Percentiles rank a stretch among this genome's conserved stretches.
phyloP scores from a whole-genome alignment of 805 yeast species.

The Lachancea lanzarotensis region DNA sequence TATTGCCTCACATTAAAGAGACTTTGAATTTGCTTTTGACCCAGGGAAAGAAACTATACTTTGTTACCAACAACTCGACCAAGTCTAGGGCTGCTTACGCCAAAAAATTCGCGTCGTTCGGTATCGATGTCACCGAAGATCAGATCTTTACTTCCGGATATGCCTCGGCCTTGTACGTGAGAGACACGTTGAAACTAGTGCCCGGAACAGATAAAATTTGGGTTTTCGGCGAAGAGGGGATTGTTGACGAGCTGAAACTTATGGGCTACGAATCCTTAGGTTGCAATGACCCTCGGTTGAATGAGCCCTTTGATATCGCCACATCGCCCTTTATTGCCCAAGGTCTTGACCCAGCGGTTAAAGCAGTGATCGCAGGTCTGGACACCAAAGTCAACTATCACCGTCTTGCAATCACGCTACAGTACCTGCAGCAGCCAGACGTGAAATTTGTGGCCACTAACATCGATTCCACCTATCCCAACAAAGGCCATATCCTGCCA shows the following conservation, averaged over 20 bases:
- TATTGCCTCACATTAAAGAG: conserved; percentile 73
- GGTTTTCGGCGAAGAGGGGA: conserved; percentile 86
- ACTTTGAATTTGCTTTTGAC: conserved; percentile 54
- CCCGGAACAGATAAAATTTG: conserved; percentile 69
- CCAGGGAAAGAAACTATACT: conserved; percentile 61
- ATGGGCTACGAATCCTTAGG: conserved; percentile 75
- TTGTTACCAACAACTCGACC: conserved; percentile 94
- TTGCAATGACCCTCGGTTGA: conserved; percentile 65
- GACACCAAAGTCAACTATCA: conserved; percentile 73
- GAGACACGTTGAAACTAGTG: conserved; percentile 67
- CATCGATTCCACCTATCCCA: conserved; percentile 91
- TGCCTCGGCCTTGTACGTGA: conserved; percentile 82
- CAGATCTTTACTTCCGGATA: conserved; percentile 90
- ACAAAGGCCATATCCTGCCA: conserved; percentile 76
- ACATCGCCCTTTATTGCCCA: conserved; percentile 41
- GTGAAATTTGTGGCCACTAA: conserved; percentile 86
- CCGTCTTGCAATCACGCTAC: conserved; percentile 73
- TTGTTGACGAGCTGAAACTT: conserved; percentile 67
- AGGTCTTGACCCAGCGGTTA: conserved; percentile 65
- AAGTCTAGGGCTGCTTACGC: conserved; percentile 77
- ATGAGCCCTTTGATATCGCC: conserved; percentile 49
- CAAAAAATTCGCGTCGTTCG: conserved; percentile 60
- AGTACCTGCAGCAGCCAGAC: conserved; percentile 57
- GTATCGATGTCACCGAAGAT: conserved; percentile 38
- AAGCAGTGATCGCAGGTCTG: conserved; percentile 86